Percentiles rank a stretch among this genome's conserved stretches.
Conservation (phyloP, 345 rosid species). For the Hibiscus trionum region DNA sequence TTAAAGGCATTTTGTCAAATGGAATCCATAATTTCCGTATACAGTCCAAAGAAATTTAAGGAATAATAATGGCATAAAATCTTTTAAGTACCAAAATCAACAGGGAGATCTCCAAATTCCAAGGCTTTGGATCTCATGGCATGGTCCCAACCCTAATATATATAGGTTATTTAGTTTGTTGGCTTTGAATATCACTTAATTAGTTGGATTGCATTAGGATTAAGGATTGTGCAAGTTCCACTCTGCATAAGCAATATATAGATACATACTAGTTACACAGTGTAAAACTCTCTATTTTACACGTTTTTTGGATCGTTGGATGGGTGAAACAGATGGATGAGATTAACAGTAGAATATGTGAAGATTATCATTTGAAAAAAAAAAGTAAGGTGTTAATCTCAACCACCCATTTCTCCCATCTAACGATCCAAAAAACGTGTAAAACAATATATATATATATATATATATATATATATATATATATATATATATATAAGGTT, state of each 20-base stretch:
- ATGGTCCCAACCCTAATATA: neutral
- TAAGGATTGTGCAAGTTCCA: neutral
- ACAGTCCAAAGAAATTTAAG: neutral
- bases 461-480: too few species aligned
- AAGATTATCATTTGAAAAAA: too few species aligned
- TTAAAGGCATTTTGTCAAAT: neutral
- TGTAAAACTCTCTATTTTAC: too few species aligned
- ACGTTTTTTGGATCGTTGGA: too few species aligned
- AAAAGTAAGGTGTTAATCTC: too few species aligned
- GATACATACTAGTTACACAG: neutral
- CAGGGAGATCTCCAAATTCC: conserved; percentile 7
- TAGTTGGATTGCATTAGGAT: neutral
- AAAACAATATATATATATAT: too few species aligned
- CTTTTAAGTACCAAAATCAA: neutral
- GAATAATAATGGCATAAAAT: conserved; percentile 11
- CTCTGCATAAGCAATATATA: conserved; percentile 12
- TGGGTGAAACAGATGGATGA: too few species aligned
- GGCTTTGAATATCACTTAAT: neutral
- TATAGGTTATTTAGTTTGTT: neutral
- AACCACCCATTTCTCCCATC: too few species aligned
- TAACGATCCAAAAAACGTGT: too few species aligned
- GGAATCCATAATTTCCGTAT: neutral
- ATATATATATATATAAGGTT: too few species aligned
- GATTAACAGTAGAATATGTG: too few species aligned
- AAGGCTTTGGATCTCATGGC: neutral